These are phyloP conservation scores for Fomitopsis serialis DNA, from an alignment of 768 basidiomycete genomes.

Conservation along the genomic window DNA sequence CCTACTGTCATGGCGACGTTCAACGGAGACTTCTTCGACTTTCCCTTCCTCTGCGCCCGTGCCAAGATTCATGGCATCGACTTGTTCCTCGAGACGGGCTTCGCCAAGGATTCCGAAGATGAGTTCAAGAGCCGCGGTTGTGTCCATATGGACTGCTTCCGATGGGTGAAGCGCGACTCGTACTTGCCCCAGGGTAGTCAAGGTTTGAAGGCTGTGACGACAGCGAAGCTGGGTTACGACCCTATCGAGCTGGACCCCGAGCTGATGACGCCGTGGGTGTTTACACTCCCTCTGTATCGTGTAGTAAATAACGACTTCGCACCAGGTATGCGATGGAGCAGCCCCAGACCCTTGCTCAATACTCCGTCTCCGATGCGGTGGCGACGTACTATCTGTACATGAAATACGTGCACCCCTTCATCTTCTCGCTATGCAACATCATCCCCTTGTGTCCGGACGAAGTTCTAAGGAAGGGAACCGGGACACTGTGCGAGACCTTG, in stretches of 20 bases:
- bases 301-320: neutral
- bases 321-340: slow-evolving; percentile 91
- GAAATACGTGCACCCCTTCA: slow-evolving; percentile 99
- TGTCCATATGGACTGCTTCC: slow-evolving; percentile 98
- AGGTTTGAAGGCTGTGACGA: slow-evolving; percentile 96
- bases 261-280: slow-evolving; percentile 93
- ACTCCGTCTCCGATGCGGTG: slow-evolving; percentile 99
- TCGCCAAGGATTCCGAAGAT: slow-evolving; percentile 85
- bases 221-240: slow-evolving; percentile 91
- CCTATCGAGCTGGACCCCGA: slow-evolving; percentile 98
- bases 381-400: slow-evolving; percentile 99
- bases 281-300: neutral
- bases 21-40: slow-evolving; percentile 99
- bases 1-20: slow-evolving; percentile 98
- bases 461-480: slow-evolving; percentile 91
- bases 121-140: slow-evolving; percentile 93
- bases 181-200: slow-evolving; percentile 98
- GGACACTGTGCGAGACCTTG: slow-evolving; percentile 94
- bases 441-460: slow-evolving; percentile 97
- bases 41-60: slow-evolving; percentile 89
- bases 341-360: slow-evolving; percentile 90
- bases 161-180: slow-evolving; percentile 99
- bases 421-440: slow-evolving; percentile 98
- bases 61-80: slow-evolving; percentile 87
- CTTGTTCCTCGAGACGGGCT: slow-evolving; percentile 94